Conservation (phyloP, 1,284 basidiomycete species). For the Rhizoctonia solani region DNA sequence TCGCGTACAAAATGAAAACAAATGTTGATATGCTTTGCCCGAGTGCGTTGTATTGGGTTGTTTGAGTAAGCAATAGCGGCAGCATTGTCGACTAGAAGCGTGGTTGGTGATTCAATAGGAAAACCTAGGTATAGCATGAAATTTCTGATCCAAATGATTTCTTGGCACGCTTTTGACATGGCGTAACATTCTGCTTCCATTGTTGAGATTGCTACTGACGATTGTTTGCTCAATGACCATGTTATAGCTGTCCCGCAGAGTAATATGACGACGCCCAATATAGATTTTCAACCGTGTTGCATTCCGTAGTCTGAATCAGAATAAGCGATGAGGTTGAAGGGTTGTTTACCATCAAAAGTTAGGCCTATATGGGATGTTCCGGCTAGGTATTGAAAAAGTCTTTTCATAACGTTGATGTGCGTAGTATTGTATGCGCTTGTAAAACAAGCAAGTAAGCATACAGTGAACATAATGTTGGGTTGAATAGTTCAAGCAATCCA, state of each 20-base stretch:
- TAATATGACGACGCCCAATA: constrained; percentile 48
- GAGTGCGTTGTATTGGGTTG: constrained; percentile 35
- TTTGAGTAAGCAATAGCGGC: constrained; percentile 35
- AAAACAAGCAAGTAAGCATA: constrained; percentile 4
- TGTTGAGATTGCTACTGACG: constrained; percentile 24
- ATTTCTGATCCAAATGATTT: constrained; percentile 36
- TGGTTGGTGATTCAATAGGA: neutral
- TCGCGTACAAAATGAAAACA: constrained; percentile 22
- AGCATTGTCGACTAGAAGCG: constrained; percentile 39
- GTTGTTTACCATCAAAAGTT: constrained; percentile 16
- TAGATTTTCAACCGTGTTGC: constrained; percentile 44
- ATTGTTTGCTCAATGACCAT: constrained; percentile 46
- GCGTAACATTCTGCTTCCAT: constrained; percentile 35
- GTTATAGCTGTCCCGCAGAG: constrained; percentile 45
- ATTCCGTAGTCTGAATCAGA: constrained; percentile 41
- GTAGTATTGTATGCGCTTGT: neutral
- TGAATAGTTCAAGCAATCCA: constrained; percentile 6
- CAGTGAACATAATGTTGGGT: constrained; percentile 11
- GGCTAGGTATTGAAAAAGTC: constrained; percentile 8
- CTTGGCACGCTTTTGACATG: neutral
- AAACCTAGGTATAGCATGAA: neutral
- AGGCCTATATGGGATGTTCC: neutral
- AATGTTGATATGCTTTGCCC: constrained; percentile 36
- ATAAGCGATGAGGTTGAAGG: constrained; percentile 31
- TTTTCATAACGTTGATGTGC: constrained; percentile 4